Evolutionary conservation across 1,139 yeast genomes (phyloP), one percentile per base, ranked within the genome.

Genomic region (Candida tropicalis): DNA sequence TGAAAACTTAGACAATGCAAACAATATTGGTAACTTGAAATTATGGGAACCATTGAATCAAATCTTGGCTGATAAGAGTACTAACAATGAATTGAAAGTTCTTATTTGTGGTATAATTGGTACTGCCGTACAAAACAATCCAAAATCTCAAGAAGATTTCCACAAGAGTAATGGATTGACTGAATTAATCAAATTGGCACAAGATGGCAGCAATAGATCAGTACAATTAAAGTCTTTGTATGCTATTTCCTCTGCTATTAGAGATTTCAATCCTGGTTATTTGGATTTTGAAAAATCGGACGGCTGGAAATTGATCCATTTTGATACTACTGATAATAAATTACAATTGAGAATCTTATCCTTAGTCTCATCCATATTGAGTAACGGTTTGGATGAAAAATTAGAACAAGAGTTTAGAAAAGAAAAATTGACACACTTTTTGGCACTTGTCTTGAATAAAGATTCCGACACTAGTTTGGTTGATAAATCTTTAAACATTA

Each of bases 1-100:
- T 47, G 99, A 93, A 61, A 90, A 90, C 58, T 67, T 93, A 52
- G 99, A 93, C 63, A 93, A 93, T 62, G 98, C 99, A 18, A 91
- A 93, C 64, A 90, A 89, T 57, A 84, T 93, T 51, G 93, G 87
- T 52, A 87, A 86, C 55, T 63, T 90, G 72, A 79, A 81, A 49
- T 74, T 91, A 53, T 95, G 98, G 99, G 81, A 77, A 11, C 73
- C 81, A 5, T 62, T 90, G 38, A 67, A 87, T 32, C 62, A 62
- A 1, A 77, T 81, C 44, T 66, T 87, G 42, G 35, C 39, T 12
- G 66, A 69, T 32, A 66, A 68, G 32, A 62, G 70, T 4, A 65
- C 69, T 3, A 72, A 73, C 16, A 61, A 64, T 2, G 63, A 72
- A 4, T 65, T 90, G 40, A 72, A 83, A 46, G 68, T 77, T 12